These are phyloP conservation scores for Marasmius sp. DNA, from an alignment of 1,284 basidiomycete species.

Conservation along the genomic window DNA sequence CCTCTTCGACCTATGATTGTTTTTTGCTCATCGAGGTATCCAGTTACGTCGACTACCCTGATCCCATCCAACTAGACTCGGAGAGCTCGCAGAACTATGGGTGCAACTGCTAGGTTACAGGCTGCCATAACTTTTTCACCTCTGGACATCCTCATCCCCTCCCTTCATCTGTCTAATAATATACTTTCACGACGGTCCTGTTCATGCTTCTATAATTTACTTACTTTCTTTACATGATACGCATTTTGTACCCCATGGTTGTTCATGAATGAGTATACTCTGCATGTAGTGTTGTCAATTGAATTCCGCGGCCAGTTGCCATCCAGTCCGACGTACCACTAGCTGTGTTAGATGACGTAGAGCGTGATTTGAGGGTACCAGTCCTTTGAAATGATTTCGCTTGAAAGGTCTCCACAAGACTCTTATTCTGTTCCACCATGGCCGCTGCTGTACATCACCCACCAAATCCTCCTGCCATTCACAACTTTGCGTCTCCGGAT, in stretches of 20 bases:
- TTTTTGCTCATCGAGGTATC: slow-evolving; percentile 20
- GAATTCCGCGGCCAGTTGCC: no score
- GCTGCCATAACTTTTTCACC: not conserved
- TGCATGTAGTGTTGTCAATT: not conserved
- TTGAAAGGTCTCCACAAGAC: not conserved
- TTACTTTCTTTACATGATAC: slow-evolving; percentile 18
- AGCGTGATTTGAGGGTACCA: not conserved
- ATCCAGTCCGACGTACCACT: not conserved
- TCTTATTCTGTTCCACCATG: not conserved
- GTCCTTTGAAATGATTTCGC: not conserved
- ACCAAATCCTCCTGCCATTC: slow-evolving; percentile 71
- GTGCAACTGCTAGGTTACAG: slow-evolving; percentile 78
- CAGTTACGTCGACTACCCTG: slow-evolving; percentile 98
- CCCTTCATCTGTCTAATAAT: slow-evolving; percentile 10
- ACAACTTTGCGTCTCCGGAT: slow-evolving; percentile 65
- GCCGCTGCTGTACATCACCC: slow-evolving; percentile 37
- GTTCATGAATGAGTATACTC: not conserved
- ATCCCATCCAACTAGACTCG: slow-evolving; percentile 96
- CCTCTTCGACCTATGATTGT: slow-evolving; percentile 16
- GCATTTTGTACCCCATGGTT: not conserved
- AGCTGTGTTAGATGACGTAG: not conserved
- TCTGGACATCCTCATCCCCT: slow-evolving; percentile 8
- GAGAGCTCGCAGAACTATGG: slow-evolving; percentile 91
- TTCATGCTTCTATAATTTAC: slow-evolving; percentile 13
- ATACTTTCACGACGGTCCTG: slow-evolving; percentile 6